Evolutionary conservation across 768 basidiomycete genomes (phyloP).

Genomic region (Russula brevipes): DNA sequence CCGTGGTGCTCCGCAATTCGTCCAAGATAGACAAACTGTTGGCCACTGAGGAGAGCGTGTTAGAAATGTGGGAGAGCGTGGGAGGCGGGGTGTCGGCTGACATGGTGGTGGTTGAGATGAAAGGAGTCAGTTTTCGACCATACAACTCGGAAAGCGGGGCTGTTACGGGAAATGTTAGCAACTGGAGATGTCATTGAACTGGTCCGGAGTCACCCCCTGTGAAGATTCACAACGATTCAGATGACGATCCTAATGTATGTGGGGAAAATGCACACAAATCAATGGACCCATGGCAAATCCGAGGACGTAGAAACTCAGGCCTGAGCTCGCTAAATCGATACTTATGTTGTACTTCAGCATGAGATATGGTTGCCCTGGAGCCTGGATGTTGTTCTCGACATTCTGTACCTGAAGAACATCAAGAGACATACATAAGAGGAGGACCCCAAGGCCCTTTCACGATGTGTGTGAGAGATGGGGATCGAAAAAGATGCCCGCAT

Average conservation of each 20-base stretch:
- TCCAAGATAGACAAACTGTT: too few relatives aligned
- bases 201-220: neutral
- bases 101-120: too few relatives aligned
- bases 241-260: neutral
- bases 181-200: too few relatives aligned
- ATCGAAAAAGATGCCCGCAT: neutral
- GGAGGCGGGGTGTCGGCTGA: too few relatives aligned
- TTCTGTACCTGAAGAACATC: neutral
- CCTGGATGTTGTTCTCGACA: constrained; percentile 8
- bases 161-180: neutral
- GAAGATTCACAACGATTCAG: neutral
- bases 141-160: constrained; percentile 24
- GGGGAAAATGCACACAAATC: constrained; percentile 19
- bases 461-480: neutral
- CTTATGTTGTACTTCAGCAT: constrained; percentile 21
- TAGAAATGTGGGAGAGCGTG: too few relatives aligned
- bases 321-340: constrained; percentile 24
- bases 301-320: constrained; percentile 27
- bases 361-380: constrained; percentile 25
- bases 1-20: too few relatives aligned
- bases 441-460: constrained; percentile 21
- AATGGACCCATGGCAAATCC: constrained; percentile 26
- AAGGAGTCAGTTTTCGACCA: constrained; percentile 20
- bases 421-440: constrained; percentile 24
- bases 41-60: too few relatives aligned